phyloP scores from a whole-genome alignment of 805 yeast species.

The Candida rishiriensis region DNA sequence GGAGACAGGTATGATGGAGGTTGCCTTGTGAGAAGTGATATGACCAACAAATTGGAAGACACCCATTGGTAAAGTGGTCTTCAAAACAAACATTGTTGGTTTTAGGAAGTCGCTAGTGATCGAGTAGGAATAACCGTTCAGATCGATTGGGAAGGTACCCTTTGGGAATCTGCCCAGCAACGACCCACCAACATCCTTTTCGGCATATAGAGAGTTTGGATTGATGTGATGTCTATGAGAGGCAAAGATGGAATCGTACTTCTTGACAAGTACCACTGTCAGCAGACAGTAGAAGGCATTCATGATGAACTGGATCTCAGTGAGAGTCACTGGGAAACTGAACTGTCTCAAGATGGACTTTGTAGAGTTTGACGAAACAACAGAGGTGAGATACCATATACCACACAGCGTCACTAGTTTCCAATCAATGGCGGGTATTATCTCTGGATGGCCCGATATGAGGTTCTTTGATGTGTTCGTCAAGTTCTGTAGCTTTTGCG shows the following conservation, averaged over 20 bases:
- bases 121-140: slow-evolving; percentile 25
- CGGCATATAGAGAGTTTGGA: slow-evolving; percentile 31
- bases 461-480: slow-evolving; percentile 7
- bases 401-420: slow-evolving; percentile 46
- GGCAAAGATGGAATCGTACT: slow-evolving; percentile 31
- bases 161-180: slow-evolving; percentile 35
- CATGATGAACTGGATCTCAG: slow-evolving; percentile 79
- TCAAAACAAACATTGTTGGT: slow-evolving; percentile 50
- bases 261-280: slow-evolving; percentile 22
- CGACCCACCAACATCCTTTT: slow-evolving; percentile 10
- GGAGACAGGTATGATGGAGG: slow-evolving; percentile 88
- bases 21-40: slow-evolving; percentile 87
- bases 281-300: slow-evolving; percentile 58
- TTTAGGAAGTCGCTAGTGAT: slow-evolving; percentile 37
- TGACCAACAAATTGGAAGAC: slow-evolving; percentile 90
- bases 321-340: slow-evolving; percentile 80
- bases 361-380: slow-evolving; percentile 76
- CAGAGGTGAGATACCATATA: slow-evolving; percentile 77
- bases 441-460: slow-evolving; percentile 4
- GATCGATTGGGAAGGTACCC: slow-evolving; percentile 45
- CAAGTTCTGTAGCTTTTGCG: slow-evolving; percentile 5
- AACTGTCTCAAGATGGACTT: slow-evolving; percentile 69
- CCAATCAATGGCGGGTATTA: slow-evolving; percentile 25
- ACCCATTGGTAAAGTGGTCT: slow-evolving; percentile 90
- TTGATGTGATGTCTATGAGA: slow-evolving; percentile 25